phyloP scores from a whole-genome alignment of 2,329 filamentous ascomycete genomes.

The Passalora sequoiae region DNA sequence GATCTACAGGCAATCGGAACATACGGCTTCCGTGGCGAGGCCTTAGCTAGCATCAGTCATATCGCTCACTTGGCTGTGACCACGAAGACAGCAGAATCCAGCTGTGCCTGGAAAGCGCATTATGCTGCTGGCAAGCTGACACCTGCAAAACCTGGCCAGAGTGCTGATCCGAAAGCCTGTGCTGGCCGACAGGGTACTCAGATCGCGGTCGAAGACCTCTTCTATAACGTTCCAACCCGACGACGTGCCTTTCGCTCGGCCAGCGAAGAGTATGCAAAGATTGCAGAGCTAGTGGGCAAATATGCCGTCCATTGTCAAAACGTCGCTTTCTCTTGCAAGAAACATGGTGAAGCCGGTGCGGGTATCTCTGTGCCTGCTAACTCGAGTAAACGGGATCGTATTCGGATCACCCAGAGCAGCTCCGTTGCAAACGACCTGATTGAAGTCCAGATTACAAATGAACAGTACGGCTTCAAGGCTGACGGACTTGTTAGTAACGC shows the following conservation, averaged over 20 bases:
- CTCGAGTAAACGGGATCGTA: slow-evolving; percentile 71
- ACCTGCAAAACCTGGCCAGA: slow-evolving; percentile 81
- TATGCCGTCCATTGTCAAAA: slow-evolving; percentile 88
- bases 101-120: slow-evolving; percentile 82
- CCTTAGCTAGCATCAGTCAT: slow-evolving; percentile 94
- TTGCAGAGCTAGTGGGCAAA: slow-evolving; percentile 86
- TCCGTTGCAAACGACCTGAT: slow-evolving; percentile 83
- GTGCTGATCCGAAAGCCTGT: slow-evolving; percentile 75
- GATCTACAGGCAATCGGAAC: slow-evolving; percentile 85
- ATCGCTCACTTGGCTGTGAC: slow-evolving; percentile 94
- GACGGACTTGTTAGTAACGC: slow-evolving; percentile 82
- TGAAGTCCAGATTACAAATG: slow-evolving; percentile 65
- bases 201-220: slow-evolving; percentile 91
- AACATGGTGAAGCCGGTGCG: slow-evolving; percentile 79
- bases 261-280: slow-evolving; percentile 95
- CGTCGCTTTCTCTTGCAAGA: slow-evolving; percentile 96
- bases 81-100: slow-evolving; percentile 83
- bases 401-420: slow-evolving; percentile 83
- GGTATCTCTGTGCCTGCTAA: slow-evolving; percentile 73
- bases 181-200: slow-evolving; percentile 88
- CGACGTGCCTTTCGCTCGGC: slow-evolving; percentile 83
- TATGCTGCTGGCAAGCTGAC: slow-evolving; percentile 79
- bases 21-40: slow-evolving; percentile 97
- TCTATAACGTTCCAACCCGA: slow-evolving; percentile 90
- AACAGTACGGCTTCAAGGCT: slow-evolving; percentile 77